Evolutionary conservation across 2,329 filamentous ascomycete genomes (phyloP), one percentile per base, ranked within the genome.

Genomic region (Phialophora chinensis): DNA sequence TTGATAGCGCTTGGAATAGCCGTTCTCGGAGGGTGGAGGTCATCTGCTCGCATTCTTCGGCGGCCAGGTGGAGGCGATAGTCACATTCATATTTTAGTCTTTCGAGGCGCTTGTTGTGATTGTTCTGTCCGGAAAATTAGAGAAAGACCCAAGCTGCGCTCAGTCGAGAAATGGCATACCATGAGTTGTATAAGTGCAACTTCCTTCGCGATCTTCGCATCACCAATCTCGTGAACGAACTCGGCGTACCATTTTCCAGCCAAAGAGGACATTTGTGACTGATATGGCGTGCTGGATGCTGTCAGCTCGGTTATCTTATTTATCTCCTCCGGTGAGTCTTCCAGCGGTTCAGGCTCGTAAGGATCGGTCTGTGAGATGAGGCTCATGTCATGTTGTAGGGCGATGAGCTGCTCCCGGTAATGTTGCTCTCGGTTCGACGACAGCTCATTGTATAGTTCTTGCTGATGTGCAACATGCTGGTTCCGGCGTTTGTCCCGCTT

Each of bases 401-500:
- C 92, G 74, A 95, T 90, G 1, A 97, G 86, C 79, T 97, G 92
- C 71, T 95, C 91, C 69, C 93, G 88, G 78, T 96, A 98, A 73
- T 92, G 89, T 69, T 86, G 83, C 77, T 97, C 92, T 71, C 91
- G 87, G 75, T 96, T 93, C 69, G 90, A 87, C 70, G 88, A 87
- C 79, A 97, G 94, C 71, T 89, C 88, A 62, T 90, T 87, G 62
- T 90, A 88, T 79, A 97, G 88, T 63, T 88, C 86, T 49, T 87
- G 85, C 6, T 97, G 86, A 70, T 91, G 90, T 68, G 97, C 93
- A 72, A 89, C 87, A 68, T 97, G 87, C 74, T 90, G 88, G 74
- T 91, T 91, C 69, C 93, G 89, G 76, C 93, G 89, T 79, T 96
- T 95, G 81, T 98, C 94, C 78, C 92, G 88, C 82, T 97, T 97